Base-by-base conservation (phyloP, 257 asterid species). In the Cinchona pubescens region DNA sequence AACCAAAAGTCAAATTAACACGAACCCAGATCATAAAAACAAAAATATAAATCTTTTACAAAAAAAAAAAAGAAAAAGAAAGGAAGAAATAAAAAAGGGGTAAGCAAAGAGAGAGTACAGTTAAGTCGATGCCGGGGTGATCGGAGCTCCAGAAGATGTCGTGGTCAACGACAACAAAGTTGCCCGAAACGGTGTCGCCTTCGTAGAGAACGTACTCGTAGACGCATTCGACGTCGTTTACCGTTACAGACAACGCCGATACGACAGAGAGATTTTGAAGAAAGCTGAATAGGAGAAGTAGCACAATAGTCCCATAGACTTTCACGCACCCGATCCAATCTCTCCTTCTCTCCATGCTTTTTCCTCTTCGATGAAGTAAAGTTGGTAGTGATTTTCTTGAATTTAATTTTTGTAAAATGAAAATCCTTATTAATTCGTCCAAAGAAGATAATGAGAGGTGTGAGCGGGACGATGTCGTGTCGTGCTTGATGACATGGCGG, bases 121-220 rank as follows among this genome's bases (percentile, higher is more conserved):
- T 79, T 73, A 94, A 88, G 40, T 94, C 98, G 61, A 92, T 76
- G 83, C 96, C 96, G 64, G 93, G 90, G 76, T 87, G 89, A 79
- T 87, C 91, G 58, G 94, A 81, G 73, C 80, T 73, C 97, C 97
- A 90, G 86, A 89, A 94, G 62, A 76, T 74, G 72, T 94, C 98
- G 82, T 90, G 91, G 78, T 93, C 92, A 14, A 80, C 88, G 67
- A 90, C 92, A 55, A 94, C 93, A 81, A 94, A 92, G 82, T 92
- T 92, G 4, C 98, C 98, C 11, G 97, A 85, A 59, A 94, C 83
- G 56, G 90, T 75, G 81, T 92, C 98, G 77, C 88, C 94, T 60
- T 88, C 90, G 81, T 89, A 86, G 67, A 76, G 85, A 2, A 92
- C 96, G 83, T 92, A 94, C 43, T 94, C 98, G 79, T 75, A 89